Evolutionary conservation across 768 basidiomycete genomes (phyloP), one percentile per base, ranked within the genome.

Genomic region (Kwoniella sp.): DNA sequence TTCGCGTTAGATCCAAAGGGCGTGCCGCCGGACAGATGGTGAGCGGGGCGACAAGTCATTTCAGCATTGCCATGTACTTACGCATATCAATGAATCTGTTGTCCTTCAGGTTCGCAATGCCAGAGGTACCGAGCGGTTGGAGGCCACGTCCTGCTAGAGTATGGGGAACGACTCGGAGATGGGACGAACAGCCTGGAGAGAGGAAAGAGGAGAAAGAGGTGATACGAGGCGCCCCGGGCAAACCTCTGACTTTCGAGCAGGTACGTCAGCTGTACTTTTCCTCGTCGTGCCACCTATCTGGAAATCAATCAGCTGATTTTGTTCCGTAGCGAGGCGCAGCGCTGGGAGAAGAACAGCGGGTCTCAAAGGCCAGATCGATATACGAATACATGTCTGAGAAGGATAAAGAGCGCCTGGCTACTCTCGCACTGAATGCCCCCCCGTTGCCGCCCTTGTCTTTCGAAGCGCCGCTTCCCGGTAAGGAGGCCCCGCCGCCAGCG

Each of bases 371-470:
- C 23, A 80, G 78, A 62, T 97, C 95, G 0, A 86, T 99, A 17
- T 97, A 95, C 78, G 94, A 98, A 51, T 98, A 88, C 77, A 87
- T 98, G 78, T 95, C 96, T 0, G 86, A 89, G 69, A 94, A 93
- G 73, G 92, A 95, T 73, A 86, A 87, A 61, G 93, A 96, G 65
- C 88, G 94, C 5, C 84, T 99, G n/a, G 81, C 81, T 5, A 57
- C 73, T 0, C 51, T 80, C 26, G 73, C 79, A 12, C 59, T 69
- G 12, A 37, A 65, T 0, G 56, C 67, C n/a, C 25, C 29, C 20
- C 66, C 55, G 13, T 66, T 67, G 7, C 65, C 62, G 7, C 69
- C 67, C 34, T 58, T 50, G 8, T 69, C 55, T 17, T 51, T 58
- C 0, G 58, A 17, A 84, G 88, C 73, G 85, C 84, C 29, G 4